Base-by-base conservation (phyloP, 2,329 filamentous ascomycete species). In the Zymoseptoria passerinii region DNA sequence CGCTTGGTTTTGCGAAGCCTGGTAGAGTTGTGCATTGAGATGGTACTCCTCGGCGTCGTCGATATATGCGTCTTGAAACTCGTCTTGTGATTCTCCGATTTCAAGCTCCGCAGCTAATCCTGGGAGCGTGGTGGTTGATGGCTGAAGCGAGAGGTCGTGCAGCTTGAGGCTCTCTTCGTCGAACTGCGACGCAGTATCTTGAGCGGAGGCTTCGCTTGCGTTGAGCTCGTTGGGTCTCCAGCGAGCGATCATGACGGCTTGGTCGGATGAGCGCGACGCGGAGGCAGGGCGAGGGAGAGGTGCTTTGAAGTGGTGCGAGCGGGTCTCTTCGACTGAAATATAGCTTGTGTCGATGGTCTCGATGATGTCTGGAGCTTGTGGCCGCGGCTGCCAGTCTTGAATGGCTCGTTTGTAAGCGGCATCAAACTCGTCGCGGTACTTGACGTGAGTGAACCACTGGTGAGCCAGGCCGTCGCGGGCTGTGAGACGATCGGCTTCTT, bases 381-480 rank as follows among this genome's bases (percentile, higher is more conserved):
- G 40, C 40, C 63, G 61, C 18, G 80, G 80, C 56, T 69, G 68
- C 82, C 82, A 85, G 56, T 77, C 72, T 35, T 69, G 67, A 57
- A 79, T 76, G 0, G 79, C 75, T 48, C 75, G 73, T 57, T 75
- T 54, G 62, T 84, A 84, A 2, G 81, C 68, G 1, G 73, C 74
- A 28, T 81, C 73, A 56, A 82, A 77, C 18, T 78, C 75, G 13
- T 67, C 67, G 19, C 70, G 74, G 66, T 82, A 77, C 8, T 69
- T 64, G n/a, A 72, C 68, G 63, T 81, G 79, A 1, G 76, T 76
- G 63, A 86, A 82, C 83, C 83, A 86, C 8, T 65, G 57, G 68
- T 85, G 81, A 8, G 67, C 56, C 29, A 85, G 66, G 2, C 82
- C 81, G 67, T 83, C 67, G n/a, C 75, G 74, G 2, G 76, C 81